A percentile compares a stretch with the other conserved stretches of the same genome.
Evolutionary conservation across 345 rosid genomes (phyloP).

Genomic region (Eucalyptus viminalis): DNA sequence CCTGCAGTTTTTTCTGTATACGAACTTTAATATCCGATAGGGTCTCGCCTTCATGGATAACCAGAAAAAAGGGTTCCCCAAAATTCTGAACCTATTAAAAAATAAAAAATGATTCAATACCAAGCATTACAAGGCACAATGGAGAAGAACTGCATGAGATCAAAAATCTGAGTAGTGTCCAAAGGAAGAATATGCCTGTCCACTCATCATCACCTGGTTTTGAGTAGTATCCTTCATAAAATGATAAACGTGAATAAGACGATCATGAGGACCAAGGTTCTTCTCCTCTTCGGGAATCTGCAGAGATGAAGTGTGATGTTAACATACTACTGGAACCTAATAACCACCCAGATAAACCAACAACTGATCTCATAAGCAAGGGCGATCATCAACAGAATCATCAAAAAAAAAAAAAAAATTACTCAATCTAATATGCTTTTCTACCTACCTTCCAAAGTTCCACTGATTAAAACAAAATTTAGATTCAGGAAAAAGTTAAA

Average conservation of each 20-base stretch:
- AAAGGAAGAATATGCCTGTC: not conserved
- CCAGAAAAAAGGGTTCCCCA: conserved; percentile 72
- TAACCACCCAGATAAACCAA: not conserved
- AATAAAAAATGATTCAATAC: not conserved
- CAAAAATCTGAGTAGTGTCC: not conserved
- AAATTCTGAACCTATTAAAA: conserved; percentile 51
- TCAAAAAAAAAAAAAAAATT: not conserved
- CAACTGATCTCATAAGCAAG: not conserved
- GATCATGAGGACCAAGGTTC: conserved; percentile 49
- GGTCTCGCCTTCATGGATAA: conserved; percentile 57
- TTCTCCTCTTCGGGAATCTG: conserved; percentile 73
- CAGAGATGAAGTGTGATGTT: not conserved
- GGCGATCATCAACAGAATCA: not conserved
- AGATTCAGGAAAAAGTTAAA: not conserved
- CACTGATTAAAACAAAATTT: not conserved
- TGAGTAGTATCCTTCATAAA: conserved; percentile 48
- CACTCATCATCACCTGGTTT: conserved; percentile 23
- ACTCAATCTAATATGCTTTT: not conserved
- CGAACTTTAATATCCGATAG: conserved; percentile 49
- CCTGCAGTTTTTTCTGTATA: conserved; percentile 53
- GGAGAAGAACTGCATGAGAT: not conserved
- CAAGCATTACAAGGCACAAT: not conserved
- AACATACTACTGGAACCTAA: not conserved
- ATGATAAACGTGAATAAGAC: conserved; percentile 66
- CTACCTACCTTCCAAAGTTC: not conserved